Evolutionary conservation across 129 eudicot genomes (phyloP).

Genomic region (Pseudognaphalium luteoalbum): DNA sequence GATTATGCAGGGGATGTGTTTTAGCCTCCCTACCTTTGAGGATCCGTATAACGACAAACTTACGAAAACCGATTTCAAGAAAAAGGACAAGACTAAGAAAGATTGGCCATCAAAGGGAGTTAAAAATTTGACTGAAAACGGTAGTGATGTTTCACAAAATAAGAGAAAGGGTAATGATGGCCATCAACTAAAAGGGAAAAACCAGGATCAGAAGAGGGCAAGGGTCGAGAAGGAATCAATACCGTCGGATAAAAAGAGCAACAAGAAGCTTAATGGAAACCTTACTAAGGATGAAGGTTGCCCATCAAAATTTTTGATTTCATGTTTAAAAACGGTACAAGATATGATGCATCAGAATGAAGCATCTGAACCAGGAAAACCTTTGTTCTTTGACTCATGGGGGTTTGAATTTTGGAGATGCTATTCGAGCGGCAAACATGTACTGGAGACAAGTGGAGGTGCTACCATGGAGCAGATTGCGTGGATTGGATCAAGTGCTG

Average conservation of each 20-base stretch:
- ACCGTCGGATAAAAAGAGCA: constrained; percentile 6
- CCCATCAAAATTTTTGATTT: constrained; percentile 71
- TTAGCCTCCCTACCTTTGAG: constrained; percentile 82
- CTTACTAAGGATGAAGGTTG: constrained; percentile 34
- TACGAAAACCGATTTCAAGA: constrained; percentile 30
- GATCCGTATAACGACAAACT: constrained; percentile 75
- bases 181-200: constrained; percentile 11
- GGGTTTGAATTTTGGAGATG: constrained; percentile 86
- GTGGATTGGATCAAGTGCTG: constrained; percentile 77
- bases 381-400: constrained; percentile 70
- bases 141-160: constrained; percentile 25
- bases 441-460: constrained; percentile 59
- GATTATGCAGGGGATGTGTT: constrained; percentile 70
- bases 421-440: constrained; percentile 60
- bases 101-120: constrained; percentile 29
- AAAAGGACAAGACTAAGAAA: constrained; percentile 48
- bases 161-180: constrained; percentile 33
- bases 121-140: constrained; percentile 24
- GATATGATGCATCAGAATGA: constrained; percentile 45
- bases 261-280: constrained; percentile 12
- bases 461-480: constrained; percentile 74
- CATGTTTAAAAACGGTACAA: constrained; percentile 72
- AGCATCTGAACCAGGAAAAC: constrained; percentile 41
- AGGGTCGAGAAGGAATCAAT: constrained; percentile 28
- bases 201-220: constrained; percentile 25